phyloP scores from a whole-genome alignment of 371 early-diverging fungal species.

The Quaeritorhiza haematococci region DNA sequence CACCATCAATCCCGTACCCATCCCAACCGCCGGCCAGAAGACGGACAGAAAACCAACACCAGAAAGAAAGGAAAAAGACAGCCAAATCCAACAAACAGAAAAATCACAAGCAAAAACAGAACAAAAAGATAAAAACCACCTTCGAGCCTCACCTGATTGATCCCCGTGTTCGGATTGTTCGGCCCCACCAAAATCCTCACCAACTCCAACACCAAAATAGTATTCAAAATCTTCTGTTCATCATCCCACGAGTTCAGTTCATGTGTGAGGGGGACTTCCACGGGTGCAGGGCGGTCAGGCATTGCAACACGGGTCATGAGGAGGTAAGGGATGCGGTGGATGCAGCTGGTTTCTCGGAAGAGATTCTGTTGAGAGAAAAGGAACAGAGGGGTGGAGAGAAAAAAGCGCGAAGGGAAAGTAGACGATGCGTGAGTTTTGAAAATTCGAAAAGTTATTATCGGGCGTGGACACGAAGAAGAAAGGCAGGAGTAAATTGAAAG shows the following conservation, averaged over 20 bases:
- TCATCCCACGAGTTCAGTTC: conserved; percentile 44
- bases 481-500: background rate
- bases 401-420: background rate
- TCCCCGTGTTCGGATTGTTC: conserved; percentile 75
- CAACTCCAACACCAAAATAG: conserved; percentile 73
- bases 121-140: background rate
- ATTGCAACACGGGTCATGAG: conserved; percentile 16
- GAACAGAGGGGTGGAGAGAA: background rate
- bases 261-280: conserved; percentile 30
- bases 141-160: conserved; percentile 63
- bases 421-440: background rate
- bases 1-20: no score
- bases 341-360: conserved; percentile 92
- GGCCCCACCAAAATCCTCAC: conserved; percentile 84
- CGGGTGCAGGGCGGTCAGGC: conserved; percentile 10
- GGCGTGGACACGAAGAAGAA: conserved; percentile 8
- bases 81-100: background rate
- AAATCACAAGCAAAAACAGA: background rate
- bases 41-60: no score
- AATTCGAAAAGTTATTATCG: background rate
- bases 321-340: conserved; percentile 66
- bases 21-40: no score
- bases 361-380: conserved; percentile 55
- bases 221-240: conserved; percentile 76
- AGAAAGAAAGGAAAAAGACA: background rate